A percentile compares a stretch with the other conserved stretches of the same genome.
These are phyloP conservation scores for Colletotrichum plurivorum DNA, from an alignment of 2,329 filamentous ascomycete genomes.

Conservation along the genomic window DNA sequence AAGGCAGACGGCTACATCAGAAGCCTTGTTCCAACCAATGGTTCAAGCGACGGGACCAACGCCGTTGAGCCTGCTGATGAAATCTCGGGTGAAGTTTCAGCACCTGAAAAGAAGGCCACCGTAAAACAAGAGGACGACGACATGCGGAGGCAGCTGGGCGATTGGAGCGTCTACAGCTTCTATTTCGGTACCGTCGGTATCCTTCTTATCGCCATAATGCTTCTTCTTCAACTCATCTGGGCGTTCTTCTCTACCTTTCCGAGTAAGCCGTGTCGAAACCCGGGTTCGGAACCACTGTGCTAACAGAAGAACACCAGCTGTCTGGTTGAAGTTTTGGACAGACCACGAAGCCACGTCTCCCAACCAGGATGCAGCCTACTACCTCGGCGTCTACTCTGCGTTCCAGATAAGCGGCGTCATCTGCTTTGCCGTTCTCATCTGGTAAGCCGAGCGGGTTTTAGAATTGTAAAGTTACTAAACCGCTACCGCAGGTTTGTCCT, in stretches of 20 bases:
- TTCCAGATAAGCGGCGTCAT: slow-evolving; percentile 27
- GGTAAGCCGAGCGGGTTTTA: slow-evolving; percentile 4
- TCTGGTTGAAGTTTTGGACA: slow-evolving; percentile 50
- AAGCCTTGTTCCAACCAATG: slow-evolving; percentile 39
- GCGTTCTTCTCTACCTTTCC: slow-evolving; percentile 44
- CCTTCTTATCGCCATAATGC: slow-evolving; percentile 36
- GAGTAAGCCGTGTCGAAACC: slow-evolving; percentile 17
- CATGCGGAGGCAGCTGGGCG: slow-evolving; percentile 45
- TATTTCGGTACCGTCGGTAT: slow-evolving; percentile 43
- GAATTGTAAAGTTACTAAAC: not conserved
- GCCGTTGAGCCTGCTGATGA: not conserved
- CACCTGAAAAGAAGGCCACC: not conserved
- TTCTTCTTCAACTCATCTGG: slow-evolving; percentile 41
- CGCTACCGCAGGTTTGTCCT: slow-evolving; percentile 28
- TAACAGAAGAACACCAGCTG: slow-evolving; percentile 32
- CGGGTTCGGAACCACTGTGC: not conserved
- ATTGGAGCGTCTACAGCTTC: slow-evolving; percentile 48
- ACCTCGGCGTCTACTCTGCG: slow-evolving; percentile 43
- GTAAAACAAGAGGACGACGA: slow-evolving; percentile 17
- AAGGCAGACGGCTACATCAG: slow-evolving; percentile 50
- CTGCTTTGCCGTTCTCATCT: slow-evolving; percentile 37
- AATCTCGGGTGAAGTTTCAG: not conserved
- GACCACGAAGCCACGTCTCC: slow-evolving; percentile 37
- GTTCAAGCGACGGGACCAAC: not conserved
- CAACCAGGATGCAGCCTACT: slow-evolving; percentile 41